Base-by-base conservation (phyloP, 345 rosid species). In the Eucalyptus sp. region DNA sequence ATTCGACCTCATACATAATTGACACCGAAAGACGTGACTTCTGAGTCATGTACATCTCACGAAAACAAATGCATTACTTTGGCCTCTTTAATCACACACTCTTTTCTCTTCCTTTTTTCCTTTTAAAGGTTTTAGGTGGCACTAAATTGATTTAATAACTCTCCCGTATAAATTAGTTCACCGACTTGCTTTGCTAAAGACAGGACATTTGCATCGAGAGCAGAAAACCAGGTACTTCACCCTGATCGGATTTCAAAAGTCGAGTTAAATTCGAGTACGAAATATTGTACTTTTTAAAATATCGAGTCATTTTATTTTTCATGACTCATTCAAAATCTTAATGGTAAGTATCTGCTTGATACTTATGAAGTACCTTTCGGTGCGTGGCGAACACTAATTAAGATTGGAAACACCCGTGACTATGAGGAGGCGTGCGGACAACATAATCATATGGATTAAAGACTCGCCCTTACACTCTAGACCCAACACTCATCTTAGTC, bases 181-280 rank as follows among this genome's bases (percentile, higher is more conserved):
- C 25, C 46, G 81, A 33, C 81, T 71, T 18, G 81, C 22, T 71
- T 71, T 12, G 11, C 16, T 15, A 13, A 18, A 71, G 81, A 18
- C 25, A 22, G 27, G 11, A 33, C 81, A 37, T 71, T 71, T 37
- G 18, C 81, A 18, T 71, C 25, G 22, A 37, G 46, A 37, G 48
- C 27, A 71, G 46, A 9, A 11, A 71, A 20, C 27, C 24, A 22
- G 44, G 14, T 71, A 20, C 46, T 10, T 37, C 48, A 27, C 18
- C 46, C 15, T 3, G 2, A 37, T 37, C 14, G 2, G 43, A 71
- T 37, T 71, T 7, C 7, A 71, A 71, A 33, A 71, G 25, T 71
- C 1, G 3, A 1, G 41, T 66, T 0, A 33, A 33, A 37, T 71
- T 71, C 24, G 13, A 33, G 10, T 11, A 1, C 0, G 13, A 16